Evolutionary conservation across 108 stramenopile species (phyloP).

Genomic region (Skeletonema menzelii): DNA sequence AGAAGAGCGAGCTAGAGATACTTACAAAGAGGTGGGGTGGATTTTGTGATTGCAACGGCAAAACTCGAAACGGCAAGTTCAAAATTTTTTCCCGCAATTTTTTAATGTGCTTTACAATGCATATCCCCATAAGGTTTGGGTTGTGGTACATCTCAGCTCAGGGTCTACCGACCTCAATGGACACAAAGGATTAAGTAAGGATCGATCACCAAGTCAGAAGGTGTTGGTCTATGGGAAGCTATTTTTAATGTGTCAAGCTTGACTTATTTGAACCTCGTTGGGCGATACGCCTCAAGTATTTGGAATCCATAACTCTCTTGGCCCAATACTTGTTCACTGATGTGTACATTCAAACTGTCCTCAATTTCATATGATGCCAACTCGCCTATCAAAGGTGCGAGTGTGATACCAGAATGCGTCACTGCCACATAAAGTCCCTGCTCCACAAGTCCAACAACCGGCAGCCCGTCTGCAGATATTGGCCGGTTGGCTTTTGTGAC

Average conservation of each 20-base stretch:
- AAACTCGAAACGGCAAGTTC: too few species aligned
- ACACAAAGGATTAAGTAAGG: too few species aligned
- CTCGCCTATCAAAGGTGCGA: conserved; percentile 58
- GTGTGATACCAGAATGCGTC: conserved; percentile 67
- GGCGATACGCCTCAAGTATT: conserved; percentile 4
- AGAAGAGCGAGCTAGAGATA: too few species aligned
- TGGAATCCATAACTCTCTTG: background rate
- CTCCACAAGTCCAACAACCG: conserved; percentile 51
- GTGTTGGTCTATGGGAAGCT: too few species aligned
- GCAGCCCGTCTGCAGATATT: conserved; percentile 70
- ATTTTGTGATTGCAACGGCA: background rate
- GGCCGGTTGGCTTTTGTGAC: conserved; percentile 56
- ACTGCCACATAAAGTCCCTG: conserved; percentile 54
- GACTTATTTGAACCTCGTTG: background rate
- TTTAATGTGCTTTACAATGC: too few species aligned
- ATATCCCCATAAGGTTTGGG: too few species aligned
- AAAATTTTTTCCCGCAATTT: too few species aligned
- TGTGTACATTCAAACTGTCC: background rate
- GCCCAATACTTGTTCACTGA: background rate
- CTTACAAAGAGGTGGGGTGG: too few species aligned
- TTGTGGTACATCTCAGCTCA: too few species aligned
- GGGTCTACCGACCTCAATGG: too few species aligned
- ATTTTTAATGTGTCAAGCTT: too few species aligned
- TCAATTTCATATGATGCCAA: conserved; percentile 53
- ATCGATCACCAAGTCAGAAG: too few species aligned